Base-by-base conservation (phyloP, 345 rosid genomes). In the Eucalyptus grandis region DNA sequence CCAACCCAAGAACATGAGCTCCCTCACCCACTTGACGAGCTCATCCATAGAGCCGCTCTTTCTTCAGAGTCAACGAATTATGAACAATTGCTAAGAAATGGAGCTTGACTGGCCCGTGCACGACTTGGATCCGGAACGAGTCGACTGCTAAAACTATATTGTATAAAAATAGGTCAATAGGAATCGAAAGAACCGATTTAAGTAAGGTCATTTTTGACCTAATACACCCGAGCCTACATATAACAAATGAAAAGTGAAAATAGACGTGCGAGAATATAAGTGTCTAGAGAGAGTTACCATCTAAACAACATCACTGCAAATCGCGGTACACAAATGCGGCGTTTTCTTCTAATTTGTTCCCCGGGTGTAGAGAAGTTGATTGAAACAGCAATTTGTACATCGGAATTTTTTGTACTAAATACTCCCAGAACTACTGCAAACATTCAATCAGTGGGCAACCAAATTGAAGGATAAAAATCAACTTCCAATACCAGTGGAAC, bases 51-150 rank as follows among this genome's bases (percentile, higher is more conserved):
- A 67, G 43, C 0, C 1, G 43, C 7, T 37, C 80, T 1, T 67
- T 67, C 12, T 67, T 67, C 21, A 1, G 3, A 65, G 21, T 9
- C 77, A 15, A 67, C 2, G 0, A 67, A 14, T 67, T 67, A 67
- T 15, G 16, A n/a, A n/a, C 0, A n/a, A 15, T n/a, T 8, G 77
- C 77, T 67, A n/a, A 67, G 77, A 7, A 65, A n/a, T 67, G 37
- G n/a, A 27, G 21, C 77, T 1, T 8, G 22, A 3, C 0, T 67
- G 15, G 7, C 3, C n/a, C 15, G 15, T 3, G 3, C 7, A 11
- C 19, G 43, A 19, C 1, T 67, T 56, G 60, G 60, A 56, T 22
- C 27, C 27, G 3, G 12, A 56, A 21, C 3, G 6, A 56, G 2
- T 56, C 12, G 1, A 56, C 12, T 8, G 7, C 43, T 31, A 31